A percentile compares a stretch with the other conserved stretches of the same genome.
Conservation (phyloP, 2,329 filamentous ascomycete species). For the Neofusicoccum sp. region DNA sequence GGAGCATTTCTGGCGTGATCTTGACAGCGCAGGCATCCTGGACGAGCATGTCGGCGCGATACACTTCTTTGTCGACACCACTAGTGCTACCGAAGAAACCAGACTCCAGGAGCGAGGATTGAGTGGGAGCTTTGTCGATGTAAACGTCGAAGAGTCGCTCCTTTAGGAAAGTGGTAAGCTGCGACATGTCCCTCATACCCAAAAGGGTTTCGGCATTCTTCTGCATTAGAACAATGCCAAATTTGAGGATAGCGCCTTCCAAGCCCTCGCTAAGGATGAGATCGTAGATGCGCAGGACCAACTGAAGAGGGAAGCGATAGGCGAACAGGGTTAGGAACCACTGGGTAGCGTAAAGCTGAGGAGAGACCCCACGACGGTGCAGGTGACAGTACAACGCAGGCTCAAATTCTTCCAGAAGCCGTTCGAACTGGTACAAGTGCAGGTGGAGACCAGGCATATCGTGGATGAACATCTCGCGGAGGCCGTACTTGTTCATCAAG, state of each 20-base stretch:
- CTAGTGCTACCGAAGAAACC: constrained; percentile 95
- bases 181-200: constrained; percentile 86
- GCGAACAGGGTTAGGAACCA: constrained; percentile 99
- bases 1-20: constrained; percentile 80
- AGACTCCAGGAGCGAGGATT: constrained; percentile 90
- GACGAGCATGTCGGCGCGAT: constrained; percentile 90
- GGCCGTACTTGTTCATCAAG: constrained; percentile 93
- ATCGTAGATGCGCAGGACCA: constrained; percentile 96
- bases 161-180: constrained; percentile 86
- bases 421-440: constrained; percentile 92
- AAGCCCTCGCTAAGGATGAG: constrained; percentile 91
- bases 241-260: constrained; percentile 84
- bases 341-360: constrained; percentile 94
- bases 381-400: constrained; percentile 95
- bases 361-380: constrained; percentile 80
- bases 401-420: constrained; percentile 89
- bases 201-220: constrained; percentile 82
- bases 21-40: constrained; percentile 88
- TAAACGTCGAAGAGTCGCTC: constrained; percentile 96
- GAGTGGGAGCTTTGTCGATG: constrained; percentile 89
- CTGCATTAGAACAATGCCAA: constrained; percentile 93
- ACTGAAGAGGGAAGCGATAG: constrained; percentile 93
- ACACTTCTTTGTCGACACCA: constrained; percentile 92
- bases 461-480: constrained; percentile 89
- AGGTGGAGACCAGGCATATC: constrained; percentile 97